Conservation (phyloP, 768 basidiomycete species). For the Suillus tomentosus region DNA sequence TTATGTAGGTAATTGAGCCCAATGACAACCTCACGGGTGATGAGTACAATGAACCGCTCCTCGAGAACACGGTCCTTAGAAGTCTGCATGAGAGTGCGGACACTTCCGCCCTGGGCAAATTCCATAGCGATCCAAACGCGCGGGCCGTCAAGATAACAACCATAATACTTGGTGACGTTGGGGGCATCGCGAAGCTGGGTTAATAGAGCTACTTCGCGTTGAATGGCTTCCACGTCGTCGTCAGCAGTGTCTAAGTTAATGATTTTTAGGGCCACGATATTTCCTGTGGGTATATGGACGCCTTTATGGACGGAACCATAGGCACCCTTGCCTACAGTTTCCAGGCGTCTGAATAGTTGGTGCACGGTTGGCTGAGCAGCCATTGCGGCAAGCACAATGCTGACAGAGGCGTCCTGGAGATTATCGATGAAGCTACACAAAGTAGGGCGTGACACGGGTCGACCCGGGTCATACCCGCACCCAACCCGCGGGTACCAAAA, state of each 20-base stretch:
- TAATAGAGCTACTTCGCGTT: conserved; percentile 91
- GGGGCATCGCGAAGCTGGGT: conserved; percentile 87
- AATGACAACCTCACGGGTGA: conserved; percentile 85
- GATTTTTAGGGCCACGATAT: conserved; percentile 95
- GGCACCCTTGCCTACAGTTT: conserved; percentile 93
- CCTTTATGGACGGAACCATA: conserved; percentile 97
- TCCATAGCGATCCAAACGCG: conserved; percentile 99
- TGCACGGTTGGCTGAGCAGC: conserved; percentile 62
- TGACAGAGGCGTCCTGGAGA: neutral
- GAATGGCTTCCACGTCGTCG: conserved; percentile 96
- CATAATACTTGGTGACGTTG: conserved; percentile 93
- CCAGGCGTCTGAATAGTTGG: conserved; percentile 81
- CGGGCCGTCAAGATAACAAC: conserved; percentile 93
- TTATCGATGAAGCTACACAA: neutral
- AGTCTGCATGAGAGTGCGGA: conserved; percentile 90
- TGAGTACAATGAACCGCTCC: conserved; percentile 87
- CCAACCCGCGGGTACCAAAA: too few relatives aligned
- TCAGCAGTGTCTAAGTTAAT: conserved; percentile 97
- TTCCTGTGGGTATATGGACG: conserved; percentile 78
- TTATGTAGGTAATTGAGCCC: conserved; percentile 91
- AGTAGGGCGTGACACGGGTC: too few relatives aligned
- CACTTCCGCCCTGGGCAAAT: conserved; percentile 92
- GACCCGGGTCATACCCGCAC: too few relatives aligned
- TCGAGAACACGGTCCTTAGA: conserved; percentile 74
- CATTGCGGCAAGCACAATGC: conserved; percentile 24